A percentile compares a stretch with the other conserved stretches of the same genome.
Evolutionary conservation across 2,329 filamentous ascomycete species (phyloP).

Genomic region (Triangularia setosa): DNA sequence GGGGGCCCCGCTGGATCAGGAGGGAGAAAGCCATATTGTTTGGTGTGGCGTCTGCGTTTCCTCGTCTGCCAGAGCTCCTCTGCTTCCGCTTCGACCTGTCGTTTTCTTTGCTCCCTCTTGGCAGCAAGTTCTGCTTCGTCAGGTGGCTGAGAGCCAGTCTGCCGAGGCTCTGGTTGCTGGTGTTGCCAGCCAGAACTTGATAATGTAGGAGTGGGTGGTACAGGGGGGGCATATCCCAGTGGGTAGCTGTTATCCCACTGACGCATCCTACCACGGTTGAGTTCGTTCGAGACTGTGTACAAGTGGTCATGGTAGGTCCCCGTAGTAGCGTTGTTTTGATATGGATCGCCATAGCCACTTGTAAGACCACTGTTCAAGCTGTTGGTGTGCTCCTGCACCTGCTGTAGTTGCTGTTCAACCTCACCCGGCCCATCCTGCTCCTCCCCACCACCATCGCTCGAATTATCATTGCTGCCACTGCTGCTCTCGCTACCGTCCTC

Average conservation of each 20-base stretch:
- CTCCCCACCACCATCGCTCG: not conserved
- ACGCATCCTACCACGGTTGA: not conserved
- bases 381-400: not conserved
- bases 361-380: not conserved
- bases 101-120: slow-evolving; percentile 51
- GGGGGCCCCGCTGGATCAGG: slow-evolving; percentile 65
- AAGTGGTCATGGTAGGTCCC: not conserved
- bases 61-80: slow-evolving; percentile 58
- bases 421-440: not conserved
- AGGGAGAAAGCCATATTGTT: slow-evolving; percentile 64
- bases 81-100: slow-evolving; percentile 54
- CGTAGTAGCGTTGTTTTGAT: not conserved
- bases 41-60: slow-evolving; percentile 65
- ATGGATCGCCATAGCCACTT: not conserved
- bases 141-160: not conserved
- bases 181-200: not conserved
- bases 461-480: not conserved
- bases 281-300: not conserved
- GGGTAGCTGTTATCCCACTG: not conserved
- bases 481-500: not conserved
- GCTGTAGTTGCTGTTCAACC: slow-evolving; percentile 6
- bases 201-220: not conserved
- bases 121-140: slow-evolving; percentile 23
- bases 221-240: not conserved
- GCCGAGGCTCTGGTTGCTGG: not conserved